Evolutionary conservation across 495 filamentous ascomycete genomes (phyloP), one percentile per base, ranked within the genome.

Genomic region (Penicillium ucsense): DNA sequence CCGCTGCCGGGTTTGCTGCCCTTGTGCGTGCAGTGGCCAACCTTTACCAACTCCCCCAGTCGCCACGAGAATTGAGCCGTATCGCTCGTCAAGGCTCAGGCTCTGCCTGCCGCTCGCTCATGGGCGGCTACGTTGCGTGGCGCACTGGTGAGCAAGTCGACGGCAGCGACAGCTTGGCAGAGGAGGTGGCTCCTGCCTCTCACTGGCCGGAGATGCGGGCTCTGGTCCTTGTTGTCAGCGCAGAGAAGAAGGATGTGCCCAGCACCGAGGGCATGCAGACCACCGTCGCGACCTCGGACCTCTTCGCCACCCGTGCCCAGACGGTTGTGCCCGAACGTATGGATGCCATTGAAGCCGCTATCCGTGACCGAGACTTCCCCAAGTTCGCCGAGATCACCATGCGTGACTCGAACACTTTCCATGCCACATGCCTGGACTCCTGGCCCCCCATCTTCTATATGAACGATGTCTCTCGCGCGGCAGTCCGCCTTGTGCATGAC

Each of bases 131-230:
- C 60, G 92, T 95, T 12, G 91, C 87, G 3, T 98, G 92, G 92
- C 76, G 89, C 50, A 79, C 79, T 55, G 92, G 91, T 37, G 62
- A 60, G 10, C 73, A 73, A 31, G 71, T 56, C 4, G 88, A 96
- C 65, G 92, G 92, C 4, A 78, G 69, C 46, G 94, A 98, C 67
- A 89, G 84, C 46, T 62, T 82, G 54, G 92, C 92, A 4, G 84
- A 89, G 48, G 78, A 94, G 63, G 83, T 98, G 8, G 90, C 92
- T 7, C 80, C 86, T 3, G 85, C 82, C 0, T 72, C 78, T 10
- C 89, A 96, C 73, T 98, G 92, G 92, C 89, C 94, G 11, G 81
- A 83, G 50, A 97, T 98, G 91, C 80, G 84, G 6, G 92, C 92
- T 4, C 65, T 94, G 20, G 80, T 98, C 43, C 76, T 98, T 4